Evolutionary conservation across 805 yeast genomes (phyloP), one percentile per base, ranked within the genome.

Genomic region (Spathaspora girioi): DNA sequence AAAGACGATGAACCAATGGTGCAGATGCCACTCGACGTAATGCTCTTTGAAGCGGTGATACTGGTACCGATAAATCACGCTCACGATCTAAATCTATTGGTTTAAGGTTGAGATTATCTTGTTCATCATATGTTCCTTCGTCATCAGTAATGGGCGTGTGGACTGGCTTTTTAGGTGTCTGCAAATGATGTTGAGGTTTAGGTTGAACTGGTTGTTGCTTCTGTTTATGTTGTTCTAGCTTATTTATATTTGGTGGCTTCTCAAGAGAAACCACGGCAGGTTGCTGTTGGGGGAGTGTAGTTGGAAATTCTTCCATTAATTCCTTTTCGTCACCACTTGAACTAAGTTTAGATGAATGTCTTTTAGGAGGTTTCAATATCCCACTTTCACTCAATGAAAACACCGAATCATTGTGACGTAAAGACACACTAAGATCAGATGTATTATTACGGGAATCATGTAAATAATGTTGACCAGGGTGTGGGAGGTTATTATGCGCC

Each of bases 1-100:
- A 54, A n/a, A 71, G 51, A 4, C 72, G 52, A 54, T 67, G 69
- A 15, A 73, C 87, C 50, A 86, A 73, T 10, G 96, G 96, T 1
- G 94, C 96, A 0, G 96, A 89, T 0, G 96, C 92, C 1, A 87
- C 96, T 54, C 96, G 75, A 54, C 94, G 73, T 20, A 88, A 69
- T 18, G 75, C 73, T 42, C 72, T 51, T 41, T 54, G 57, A 12
- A 57, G 49, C 9, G 59, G 47, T 14, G 56, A 45, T 6, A 47
- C 50, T 19, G 59, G 60, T 7, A 57, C 52, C 5, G 54, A 50
- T 38, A 49, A 38, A 19, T 46, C 26, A 2, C 18, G 29, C 5
- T 42, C 50, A 32, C n/a, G 18, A 3, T 42, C 50, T 38, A 41
- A 35, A 15, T 31, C 47, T 19, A 38, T 17, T 38, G 55, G 53